Evolutionary conservation across 257 asterid genomes (phyloP).

Genomic region (Linaria vulgaris): DNA sequence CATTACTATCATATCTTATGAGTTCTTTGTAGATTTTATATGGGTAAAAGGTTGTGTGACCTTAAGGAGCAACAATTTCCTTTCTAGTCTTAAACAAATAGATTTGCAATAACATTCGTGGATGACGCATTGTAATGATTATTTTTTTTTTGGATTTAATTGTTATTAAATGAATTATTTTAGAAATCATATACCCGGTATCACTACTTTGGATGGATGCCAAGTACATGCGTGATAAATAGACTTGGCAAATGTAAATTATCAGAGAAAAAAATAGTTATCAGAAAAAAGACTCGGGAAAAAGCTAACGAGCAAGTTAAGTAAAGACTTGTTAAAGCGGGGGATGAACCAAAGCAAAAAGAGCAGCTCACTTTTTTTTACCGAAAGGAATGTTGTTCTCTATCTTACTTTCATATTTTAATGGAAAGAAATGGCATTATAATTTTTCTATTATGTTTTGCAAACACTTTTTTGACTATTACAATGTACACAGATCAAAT

Average conservation of each 20-base stretch:
- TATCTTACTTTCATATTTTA: background rate
- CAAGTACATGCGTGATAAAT: no score
- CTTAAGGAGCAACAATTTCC: constrained; percentile 7
- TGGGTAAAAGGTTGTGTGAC: constrained; percentile 21
- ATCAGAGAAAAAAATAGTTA: no score
- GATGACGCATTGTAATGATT: no score
- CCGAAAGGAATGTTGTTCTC: constrained; percentile 33
- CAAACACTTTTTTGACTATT: no score
- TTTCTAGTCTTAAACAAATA: background rate
- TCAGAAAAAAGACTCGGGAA: no score
- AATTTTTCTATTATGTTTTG: no score
- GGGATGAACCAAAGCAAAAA: background rate
- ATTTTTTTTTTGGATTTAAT: background rate
- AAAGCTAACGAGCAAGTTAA: no score
- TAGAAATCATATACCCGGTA: no score
- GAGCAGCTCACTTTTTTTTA: background rate
- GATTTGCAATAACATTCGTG: background rate
- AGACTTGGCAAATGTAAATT: no score
- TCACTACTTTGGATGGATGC: no score
- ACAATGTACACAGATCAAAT: background rate
- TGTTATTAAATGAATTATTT: no score
- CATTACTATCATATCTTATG: constrained; percentile 35
- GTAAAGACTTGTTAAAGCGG: background rate
- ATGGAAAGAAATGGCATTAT: no score
- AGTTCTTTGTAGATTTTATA: constrained; percentile 1